Conservation (phyloP, 179 eudicot genomes). For the Heliamphora pulchella region DNA sequence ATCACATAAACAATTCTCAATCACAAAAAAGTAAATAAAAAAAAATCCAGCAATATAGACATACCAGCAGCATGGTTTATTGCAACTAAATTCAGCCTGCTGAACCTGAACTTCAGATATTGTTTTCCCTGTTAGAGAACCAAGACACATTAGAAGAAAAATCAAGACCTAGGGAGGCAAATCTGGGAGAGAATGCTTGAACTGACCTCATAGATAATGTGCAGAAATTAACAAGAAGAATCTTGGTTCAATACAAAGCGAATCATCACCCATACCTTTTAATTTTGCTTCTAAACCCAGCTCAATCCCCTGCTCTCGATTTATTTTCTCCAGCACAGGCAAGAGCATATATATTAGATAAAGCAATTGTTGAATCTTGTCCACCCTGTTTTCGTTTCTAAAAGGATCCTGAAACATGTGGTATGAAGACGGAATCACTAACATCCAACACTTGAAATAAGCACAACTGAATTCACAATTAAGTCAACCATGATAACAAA, state of each 20-base stretch:
- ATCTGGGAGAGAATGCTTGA: neutral
- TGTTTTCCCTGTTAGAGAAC: constrained; percentile 46
- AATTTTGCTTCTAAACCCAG: constrained; percentile 61
- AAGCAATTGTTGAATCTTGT: constrained; percentile 44
- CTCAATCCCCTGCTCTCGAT: constrained; percentile 52
- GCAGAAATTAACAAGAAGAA: constrained; percentile 5
- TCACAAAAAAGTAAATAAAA: neutral
- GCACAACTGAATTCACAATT: neutral
- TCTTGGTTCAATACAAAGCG: neutral
- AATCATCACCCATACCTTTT: constrained; percentile 40
- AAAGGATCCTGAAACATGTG: constrained; percentile 40
- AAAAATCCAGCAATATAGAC: constrained; percentile 18
- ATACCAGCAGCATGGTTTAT: constrained; percentile 60
- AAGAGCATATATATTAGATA: constrained; percentile 66
- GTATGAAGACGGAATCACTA: constrained; percentile 11
- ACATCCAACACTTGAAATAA: neutral
- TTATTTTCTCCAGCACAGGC: constrained; percentile 64
- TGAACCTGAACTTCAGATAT: constrained; percentile 48
- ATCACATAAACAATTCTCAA: neutral
- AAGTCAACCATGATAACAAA: constrained; percentile 18
- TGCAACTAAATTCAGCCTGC: constrained; percentile 45
- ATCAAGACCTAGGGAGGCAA: neutral
- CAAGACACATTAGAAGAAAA: neutral
- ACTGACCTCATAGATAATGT: neutral
- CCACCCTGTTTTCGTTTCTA: constrained; percentile 30